A percentile compares a stretch with the other conserved stretches of the same genome.
Evolutionary conservation across 2,329 filamentous ascomycete genomes (phyloP).

Genomic region (Penicillium hordei): DNA sequence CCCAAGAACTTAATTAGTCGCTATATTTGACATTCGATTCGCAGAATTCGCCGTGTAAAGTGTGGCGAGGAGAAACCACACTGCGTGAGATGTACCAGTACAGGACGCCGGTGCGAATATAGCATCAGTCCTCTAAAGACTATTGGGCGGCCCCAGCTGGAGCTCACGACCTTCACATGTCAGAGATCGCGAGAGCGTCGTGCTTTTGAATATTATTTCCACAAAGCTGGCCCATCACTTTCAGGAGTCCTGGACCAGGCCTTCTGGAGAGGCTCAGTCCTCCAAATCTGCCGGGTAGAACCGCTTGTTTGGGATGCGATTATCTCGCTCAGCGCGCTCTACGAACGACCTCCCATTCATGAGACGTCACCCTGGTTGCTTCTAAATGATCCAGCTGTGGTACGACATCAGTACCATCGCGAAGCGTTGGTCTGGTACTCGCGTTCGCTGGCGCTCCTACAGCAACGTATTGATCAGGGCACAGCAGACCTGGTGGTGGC

Average conservation of each 20-base stretch:
- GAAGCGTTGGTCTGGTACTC: conserved; percentile 23
- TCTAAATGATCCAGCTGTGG: conserved; percentile 13
- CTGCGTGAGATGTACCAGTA: conserved; percentile 19
- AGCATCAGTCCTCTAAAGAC: background rate
- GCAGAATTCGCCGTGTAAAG: conserved; percentile 16
- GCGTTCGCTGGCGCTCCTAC: conserved; percentile 18
- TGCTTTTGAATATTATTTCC: conserved; percentile 31
- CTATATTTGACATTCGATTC: background rate
- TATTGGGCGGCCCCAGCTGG: background rate
- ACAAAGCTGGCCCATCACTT: conserved; percentile 24
- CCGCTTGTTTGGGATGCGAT: conserved; percentile 31
- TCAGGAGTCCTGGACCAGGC: conserved; percentile 27
- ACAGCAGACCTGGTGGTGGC: conserved; percentile 15
- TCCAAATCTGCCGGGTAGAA: conserved; percentile 28
- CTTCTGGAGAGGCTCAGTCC: conserved; percentile 30
- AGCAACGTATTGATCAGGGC: conserved; percentile 17
- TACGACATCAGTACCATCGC: conserved; percentile 11
- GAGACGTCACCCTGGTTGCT: conserved; percentile 12
- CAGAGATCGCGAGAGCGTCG: conserved; percentile 22
- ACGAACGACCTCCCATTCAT: conserved; percentile 24
- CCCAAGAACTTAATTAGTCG: background rate
- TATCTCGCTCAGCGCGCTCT: conserved; percentile 29
- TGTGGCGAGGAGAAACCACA: conserved; percentile 22
- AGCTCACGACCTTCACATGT: background rate
- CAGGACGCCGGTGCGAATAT: conserved; percentile 20